phyloP scores from a whole-genome alignment of 2,329 filamentous ascomycete species.

The Aspergillus amoenus region DNA sequence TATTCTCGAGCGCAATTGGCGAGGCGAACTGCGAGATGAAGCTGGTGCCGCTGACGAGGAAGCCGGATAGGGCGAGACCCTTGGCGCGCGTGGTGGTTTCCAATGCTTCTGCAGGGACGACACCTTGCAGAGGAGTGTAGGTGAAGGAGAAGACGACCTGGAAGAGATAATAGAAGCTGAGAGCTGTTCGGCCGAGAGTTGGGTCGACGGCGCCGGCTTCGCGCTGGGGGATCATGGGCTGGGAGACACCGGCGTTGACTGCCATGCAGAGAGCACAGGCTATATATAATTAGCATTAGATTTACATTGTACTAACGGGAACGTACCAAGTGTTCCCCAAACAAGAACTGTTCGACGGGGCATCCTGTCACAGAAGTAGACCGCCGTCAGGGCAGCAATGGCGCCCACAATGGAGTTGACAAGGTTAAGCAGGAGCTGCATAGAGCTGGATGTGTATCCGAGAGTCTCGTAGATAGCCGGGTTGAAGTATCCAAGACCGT shows the following conservation, averaged over 20 bases:
- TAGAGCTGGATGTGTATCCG: slow-evolving; percentile 19
- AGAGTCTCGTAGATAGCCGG: slow-evolving; percentile 44
- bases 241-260: slow-evolving; percentile 48
- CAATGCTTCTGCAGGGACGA: slow-evolving; percentile 50
- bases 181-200: slow-evolving; percentile 44
- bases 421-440: slow-evolving; percentile 47
- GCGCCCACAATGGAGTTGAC: slow-evolving; percentile 3
- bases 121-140: slow-evolving; percentile 52
- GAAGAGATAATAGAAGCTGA: slow-evolving; percentile 53
- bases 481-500: slow-evolving; percentile 54
- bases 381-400: slow-evolving; percentile 34
- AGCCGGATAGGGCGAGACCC: slow-evolving; percentile 47
- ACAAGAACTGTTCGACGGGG: slow-evolving; percentile 49
- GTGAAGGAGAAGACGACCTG: slow-evolving; percentile 53
- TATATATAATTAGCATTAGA: background rate
- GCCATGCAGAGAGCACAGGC: slow-evolving; percentile 45
- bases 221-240: slow-evolving; percentile 29
- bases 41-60: slow-evolving; percentile 47
- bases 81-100: slow-evolving; percentile 52
- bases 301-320: too few species aligned
- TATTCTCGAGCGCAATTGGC: slow-evolving; percentile 48
- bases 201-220: slow-evolving; percentile 29
- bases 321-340: slow-evolving; percentile 40
- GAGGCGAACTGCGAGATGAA: slow-evolving; percentile 53
- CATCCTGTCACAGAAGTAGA: slow-evolving; percentile 48